Percentiles rank a stretch among this genome's conserved stretches.
Conservation (phyloP, 257 asterid species). For the Cynanchum wilfordii region DNA sequence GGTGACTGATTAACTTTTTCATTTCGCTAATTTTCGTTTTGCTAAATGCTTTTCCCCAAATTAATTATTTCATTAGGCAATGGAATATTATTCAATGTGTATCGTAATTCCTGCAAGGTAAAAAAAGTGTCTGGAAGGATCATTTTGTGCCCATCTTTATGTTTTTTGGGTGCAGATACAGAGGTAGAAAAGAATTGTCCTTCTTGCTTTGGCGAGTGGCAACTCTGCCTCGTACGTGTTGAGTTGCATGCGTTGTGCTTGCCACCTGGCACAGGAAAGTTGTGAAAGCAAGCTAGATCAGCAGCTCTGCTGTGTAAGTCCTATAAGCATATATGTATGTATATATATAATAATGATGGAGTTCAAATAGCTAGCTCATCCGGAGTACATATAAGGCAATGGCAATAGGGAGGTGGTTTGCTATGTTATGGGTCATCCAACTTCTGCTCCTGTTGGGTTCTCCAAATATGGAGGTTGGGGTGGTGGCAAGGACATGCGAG, state of each 20-base stretch:
- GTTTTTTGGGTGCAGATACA: too few species aligned
- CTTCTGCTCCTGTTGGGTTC: slow-evolving; percentile 19
- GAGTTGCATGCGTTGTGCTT: slow-evolving; percentile 1
- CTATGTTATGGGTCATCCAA: slow-evolving; percentile 12
- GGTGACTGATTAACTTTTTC: not conserved
- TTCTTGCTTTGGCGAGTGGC: not conserved
- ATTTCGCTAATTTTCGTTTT: not conserved
- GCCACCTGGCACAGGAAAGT: not conserved
- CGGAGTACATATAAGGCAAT: not conserved
- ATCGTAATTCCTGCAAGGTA: too few species aligned
- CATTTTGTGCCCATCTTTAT: too few species aligned
- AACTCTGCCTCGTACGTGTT: slow-evolving; percentile 8
- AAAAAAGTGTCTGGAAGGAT: too few species aligned
- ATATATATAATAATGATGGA: not conserved
- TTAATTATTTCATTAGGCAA: too few species aligned
- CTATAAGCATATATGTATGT: too few species aligned
- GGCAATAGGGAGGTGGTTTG: slow-evolving; percentile 17
- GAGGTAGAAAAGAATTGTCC: too few species aligned
- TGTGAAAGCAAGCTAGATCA: not conserved
- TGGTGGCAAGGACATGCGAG: slow-evolving; percentile 26
- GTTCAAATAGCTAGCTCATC: too few species aligned
- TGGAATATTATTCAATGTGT: too few species aligned
- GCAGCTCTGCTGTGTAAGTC: too few species aligned
- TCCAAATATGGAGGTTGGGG: slow-evolving; percentile 10
- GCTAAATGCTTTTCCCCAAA: too few species aligned